phyloP scores from a whole-genome alignment of 2,329 filamentous ascomycete species.

The Fusarium brachygibbosum region DNA sequence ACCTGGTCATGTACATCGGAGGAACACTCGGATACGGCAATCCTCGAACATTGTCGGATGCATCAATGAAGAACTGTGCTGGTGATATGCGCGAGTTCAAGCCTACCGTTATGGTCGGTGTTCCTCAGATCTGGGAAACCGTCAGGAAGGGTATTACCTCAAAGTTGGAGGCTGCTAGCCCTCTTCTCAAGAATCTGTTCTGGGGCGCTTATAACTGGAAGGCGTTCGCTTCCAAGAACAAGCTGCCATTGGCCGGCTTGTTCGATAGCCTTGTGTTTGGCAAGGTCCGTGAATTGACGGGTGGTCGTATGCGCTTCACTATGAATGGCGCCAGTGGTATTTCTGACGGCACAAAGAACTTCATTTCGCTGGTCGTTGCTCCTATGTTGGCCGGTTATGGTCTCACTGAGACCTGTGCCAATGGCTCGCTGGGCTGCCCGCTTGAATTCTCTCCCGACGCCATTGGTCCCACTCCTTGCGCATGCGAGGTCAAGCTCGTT shows the following conservation, averaged over 20 bases:
- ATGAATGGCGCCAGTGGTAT: slow-evolving; percentile 96
- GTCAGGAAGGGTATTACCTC: slow-evolving; percentile 92
- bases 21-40: slow-evolving; percentile 95
- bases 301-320: slow-evolving; percentile 87
- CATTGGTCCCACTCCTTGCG: slow-evolving; percentile 82
- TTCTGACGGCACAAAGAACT: slow-evolving; percentile 86
- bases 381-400: slow-evolving; percentile 97
- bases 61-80: slow-evolving; percentile 87
- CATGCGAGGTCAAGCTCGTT: slow-evolving; percentile 90
- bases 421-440: slow-evolving; percentile 85
- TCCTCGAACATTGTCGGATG: slow-evolving; percentile 87
- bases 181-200: slow-evolving; percentile 83
- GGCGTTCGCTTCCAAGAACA: slow-evolving; percentile 67
- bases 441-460: slow-evolving; percentile 83
- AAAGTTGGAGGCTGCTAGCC: slow-evolving; percentile 79
- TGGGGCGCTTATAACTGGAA: slow-evolving; percentile 74
- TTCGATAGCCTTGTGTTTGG: slow-evolving; percentile 90
- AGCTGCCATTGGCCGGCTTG: slow-evolving; percentile 75
- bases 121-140: slow-evolving; percentile 97
- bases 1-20: slow-evolving; percentile 88
- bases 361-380: slow-evolving; percentile 91
- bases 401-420: slow-evolving; percentile 91
- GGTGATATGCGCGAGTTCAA: slow-evolving; percentile 94
- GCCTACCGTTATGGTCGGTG: slow-evolving; percentile 91
- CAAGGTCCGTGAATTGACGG: slow-evolving; percentile 90